Evolutionary conservation across 1,284 basidiomycete species (phyloP), one percentile per base, ranked within the genome.

Genomic region (Rhodotorula sp.): DNA sequence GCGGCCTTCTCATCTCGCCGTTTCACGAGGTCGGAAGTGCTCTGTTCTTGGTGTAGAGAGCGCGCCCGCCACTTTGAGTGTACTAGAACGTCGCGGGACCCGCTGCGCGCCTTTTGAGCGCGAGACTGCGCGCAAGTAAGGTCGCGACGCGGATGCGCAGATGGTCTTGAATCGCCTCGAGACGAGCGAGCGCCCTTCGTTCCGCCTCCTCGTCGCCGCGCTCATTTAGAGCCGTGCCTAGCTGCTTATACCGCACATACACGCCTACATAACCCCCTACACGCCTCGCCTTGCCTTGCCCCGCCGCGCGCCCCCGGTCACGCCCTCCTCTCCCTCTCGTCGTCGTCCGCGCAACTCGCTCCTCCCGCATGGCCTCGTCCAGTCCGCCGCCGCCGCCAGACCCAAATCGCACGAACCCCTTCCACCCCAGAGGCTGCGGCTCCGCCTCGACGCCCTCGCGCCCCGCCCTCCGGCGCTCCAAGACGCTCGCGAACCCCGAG

Each of bases 401-500:
- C 48, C 72, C 72, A 0, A 54, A 57, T 8, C 65, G 65, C 58
- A 22, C 25, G 36, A 54, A 65, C 41, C 59, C 50, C 5, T 55
- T 64, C 61, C 4, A 21, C n/a, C n/a, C n/a, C 51, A 29, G 48
- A 10, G 22, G 44, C 50, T 71, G 53, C 36, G 44, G 44, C 44
- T 22, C 44, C 39, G 34, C 32, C 25, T 36, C 46, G 29, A 44
- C 63, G 6, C 41, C 53, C 15, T 56, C 48, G 5, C 39, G 50
- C 15, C 61, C 64, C 9, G 34, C 50, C 32, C 50, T 70, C n/a
- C 44, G 67, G 7, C 72, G 72, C 37, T 41, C 68, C 2, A 73
- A 73, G 46, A 73, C 72, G 17, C 41, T 70, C 54, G 59, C 72
- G n/a, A 70, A 70, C 44, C 68, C 72, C 0, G 72, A 73, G 36